These are phyloP conservation scores for Cryphonectria nitschkei DNA, from an alignment of 2,329 filamentous ascomycete genomes.

Conservation along the genomic window DNA sequence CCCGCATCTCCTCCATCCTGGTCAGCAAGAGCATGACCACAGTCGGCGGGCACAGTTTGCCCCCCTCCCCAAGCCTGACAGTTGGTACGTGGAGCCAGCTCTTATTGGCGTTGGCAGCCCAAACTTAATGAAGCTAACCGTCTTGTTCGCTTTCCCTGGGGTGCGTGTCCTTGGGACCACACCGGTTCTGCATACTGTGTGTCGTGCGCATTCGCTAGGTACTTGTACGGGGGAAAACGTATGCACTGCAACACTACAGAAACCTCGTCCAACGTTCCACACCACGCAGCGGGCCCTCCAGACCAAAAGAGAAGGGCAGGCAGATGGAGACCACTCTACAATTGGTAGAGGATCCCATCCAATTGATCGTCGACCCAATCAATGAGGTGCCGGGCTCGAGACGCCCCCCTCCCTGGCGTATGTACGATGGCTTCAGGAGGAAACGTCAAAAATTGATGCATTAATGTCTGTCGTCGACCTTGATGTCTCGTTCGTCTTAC, in stretches of 20 bases:
- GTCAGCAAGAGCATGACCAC: background rate
- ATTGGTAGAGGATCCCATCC: background rate
- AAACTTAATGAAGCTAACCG: background rate
- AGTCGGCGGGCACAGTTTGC: background rate
- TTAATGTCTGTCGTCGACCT: background rate
- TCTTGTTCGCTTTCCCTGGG: background rate
- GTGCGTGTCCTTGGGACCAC: background rate
- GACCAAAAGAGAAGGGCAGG: background rate
- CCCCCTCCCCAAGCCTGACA: background rate
- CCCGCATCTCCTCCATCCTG: too few relatives aligned
- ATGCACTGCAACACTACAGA: slow-evolving; percentile 11
- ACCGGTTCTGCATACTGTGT: background rate
- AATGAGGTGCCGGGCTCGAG: background rate
- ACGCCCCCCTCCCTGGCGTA: background rate
- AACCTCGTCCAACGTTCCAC: background rate
- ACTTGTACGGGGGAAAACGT: slow-evolving; percentile 1
- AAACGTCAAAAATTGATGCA: background rate
- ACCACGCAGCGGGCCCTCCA: background rate
- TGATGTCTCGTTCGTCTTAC: background rate
- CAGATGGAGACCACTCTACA: background rate
- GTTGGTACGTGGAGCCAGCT: background rate
- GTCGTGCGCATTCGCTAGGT: background rate
- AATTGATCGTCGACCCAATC: background rate
- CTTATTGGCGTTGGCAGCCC: background rate
- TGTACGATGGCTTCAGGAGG: background rate